Base-by-base conservation (phyloP, 2,329 filamentous ascomycete species). In the Penicillium digitatum region DNA sequence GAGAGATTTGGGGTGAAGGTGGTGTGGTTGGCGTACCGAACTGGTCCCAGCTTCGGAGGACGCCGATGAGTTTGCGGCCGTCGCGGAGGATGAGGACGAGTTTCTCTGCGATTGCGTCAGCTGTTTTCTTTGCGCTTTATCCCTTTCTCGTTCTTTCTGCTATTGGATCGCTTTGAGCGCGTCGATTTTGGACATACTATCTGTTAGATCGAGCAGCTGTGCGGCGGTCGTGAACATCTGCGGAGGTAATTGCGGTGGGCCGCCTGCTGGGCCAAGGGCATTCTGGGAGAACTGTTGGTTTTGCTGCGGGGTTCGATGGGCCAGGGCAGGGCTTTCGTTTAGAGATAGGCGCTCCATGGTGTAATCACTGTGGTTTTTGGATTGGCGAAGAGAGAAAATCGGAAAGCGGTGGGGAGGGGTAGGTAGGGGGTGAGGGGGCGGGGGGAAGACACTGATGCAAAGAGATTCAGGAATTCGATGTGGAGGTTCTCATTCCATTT, bases 161-260 rank as follows among this genome's bases (percentile, higher is more conserved):
- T 34, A 16, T 14, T 31, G 14, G 5, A 14, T n/a, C 29, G 43
- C 18, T 45, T 14, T 32, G 8, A 12, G 14, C 14, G 42, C 42
- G 5, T 16, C n/a, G 18, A 16, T 52, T 52, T 34, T 32, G 22
- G 60, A 67, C 89, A 79, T 85, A 97, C 93, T 99, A 78, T 99
- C 94, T 66, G 94, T 97, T 68, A 99, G 82, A 73, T 99, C 94
- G 56, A 99, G 80, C 56, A 99, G 80, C 79, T 97, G 94, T 52
- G 94, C 92, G 31, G 94, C 94, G 31, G 94, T 99, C 18, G 94
- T 95, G 78, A 99, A 99, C 88, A 97, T 96, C 79, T 99, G 93
- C 56, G 92, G 92, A 14, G 78, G 78, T 53, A 80, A 68, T 62
- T 80, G 78, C 22, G 78, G 77, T 16, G 75, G 72, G 3, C 76